Percentiles rank a stretch among this genome's conserved stretches.
phyloP scores from a whole-genome alignment of 805 yeast species.

The Scheffersomyces ergatensis region DNA sequence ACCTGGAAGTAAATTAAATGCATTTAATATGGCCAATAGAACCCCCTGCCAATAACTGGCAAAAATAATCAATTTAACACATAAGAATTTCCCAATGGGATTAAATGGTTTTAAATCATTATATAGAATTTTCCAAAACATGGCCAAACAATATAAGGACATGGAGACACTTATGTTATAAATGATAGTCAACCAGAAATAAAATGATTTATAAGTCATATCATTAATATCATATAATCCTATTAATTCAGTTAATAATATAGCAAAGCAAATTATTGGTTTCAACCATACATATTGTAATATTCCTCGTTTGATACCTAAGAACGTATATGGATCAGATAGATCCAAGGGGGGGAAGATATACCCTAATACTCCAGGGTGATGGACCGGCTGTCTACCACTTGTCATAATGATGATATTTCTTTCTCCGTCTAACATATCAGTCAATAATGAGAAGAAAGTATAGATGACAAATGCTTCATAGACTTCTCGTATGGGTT shows the following conservation, averaged over 20 bases:
- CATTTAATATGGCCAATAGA: constrained; percentile 50
- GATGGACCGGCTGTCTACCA: constrained; percentile 69
- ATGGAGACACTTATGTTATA: constrained; percentile 81
- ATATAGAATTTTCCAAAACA: constrained; percentile 91
- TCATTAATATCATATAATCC: constrained; percentile 53
- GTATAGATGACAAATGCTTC: constrained; percentile 96
- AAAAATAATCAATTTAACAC: constrained; percentile 90
- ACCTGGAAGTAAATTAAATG: constrained; percentile 44
- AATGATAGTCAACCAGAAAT: constrained; percentile 62
- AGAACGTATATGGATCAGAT: constrained; percentile 78
- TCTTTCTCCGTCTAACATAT: constrained; percentile 89
- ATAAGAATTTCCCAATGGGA: constrained; percentile 89
- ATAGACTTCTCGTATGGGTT: constrained; percentile 83
- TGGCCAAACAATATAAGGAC: constrained; percentile 79
- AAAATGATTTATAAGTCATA: constrained; percentile 46
- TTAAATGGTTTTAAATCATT: constrained; percentile 71
- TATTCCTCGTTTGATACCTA: constrained; percentile 77
- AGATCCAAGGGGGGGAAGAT: constrained; percentile 60
- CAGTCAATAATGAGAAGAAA: constrained; percentile 78
- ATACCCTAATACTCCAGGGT: constrained; percentile 45
- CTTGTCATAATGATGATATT: constrained; percentile 69
- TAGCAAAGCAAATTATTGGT: constrained; percentile 70
- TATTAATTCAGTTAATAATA: constrained; percentile 43
- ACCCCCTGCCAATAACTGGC: constrained; percentile 98
- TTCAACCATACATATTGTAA: constrained; percentile 95